Evolutionary conservation across 805 yeast species (phyloP).

Genomic region (Starmerella riodocensis): DNA sequence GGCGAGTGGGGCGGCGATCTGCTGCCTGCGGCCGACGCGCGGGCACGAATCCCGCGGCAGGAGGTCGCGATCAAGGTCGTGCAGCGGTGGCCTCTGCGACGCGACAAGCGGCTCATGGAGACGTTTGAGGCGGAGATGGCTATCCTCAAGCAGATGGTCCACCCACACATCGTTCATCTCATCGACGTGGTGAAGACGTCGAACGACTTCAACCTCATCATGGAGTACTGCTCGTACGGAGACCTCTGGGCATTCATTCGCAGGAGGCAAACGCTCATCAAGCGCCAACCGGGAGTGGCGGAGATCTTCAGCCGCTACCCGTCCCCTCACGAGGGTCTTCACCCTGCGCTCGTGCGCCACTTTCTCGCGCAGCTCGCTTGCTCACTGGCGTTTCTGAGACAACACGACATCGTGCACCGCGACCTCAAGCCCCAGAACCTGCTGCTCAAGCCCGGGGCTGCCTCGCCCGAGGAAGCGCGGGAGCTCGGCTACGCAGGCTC

Average conservation of each 20-base stretch:
- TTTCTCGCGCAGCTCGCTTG: constrained; percentile 76
- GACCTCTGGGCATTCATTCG: constrained; percentile 81
- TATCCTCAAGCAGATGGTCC: constrained; percentile 73
- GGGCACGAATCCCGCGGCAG: constrained; percentile 32
- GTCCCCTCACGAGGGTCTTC: constrained; percentile 60
- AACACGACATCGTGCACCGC: constrained; percentile 78
- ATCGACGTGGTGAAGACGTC: constrained; percentile 68
- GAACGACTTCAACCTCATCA: constrained; percentile 70
- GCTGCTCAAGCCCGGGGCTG: constrained; percentile 68
- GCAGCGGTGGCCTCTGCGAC: constrained; percentile 51
- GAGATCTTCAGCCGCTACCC: constrained; percentile 73
- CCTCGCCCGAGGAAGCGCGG: constrained; percentile 43
- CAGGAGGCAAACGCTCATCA: constrained; percentile 54
- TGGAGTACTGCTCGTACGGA: constrained; percentile 95
- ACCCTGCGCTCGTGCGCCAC: constrained; percentile 65
- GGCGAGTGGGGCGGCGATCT: constrained; percentile 35
- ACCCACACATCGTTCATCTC: constrained; percentile 83
- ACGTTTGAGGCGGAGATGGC: constrained; percentile 87
- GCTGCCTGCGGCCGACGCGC: not conserved
- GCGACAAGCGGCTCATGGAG: constrained; percentile 70
- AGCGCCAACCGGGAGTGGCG: constrained; percentile 65
- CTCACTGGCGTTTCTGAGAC: constrained; percentile 69
- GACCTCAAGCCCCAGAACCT: constrained; percentile 90
- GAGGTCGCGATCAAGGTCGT: constrained; percentile 80
- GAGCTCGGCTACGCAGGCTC: constrained; percentile 51